phyloP scores from a whole-genome alignment of 441 rosid genomes.

The Adansonia rubrostipa region DNA sequence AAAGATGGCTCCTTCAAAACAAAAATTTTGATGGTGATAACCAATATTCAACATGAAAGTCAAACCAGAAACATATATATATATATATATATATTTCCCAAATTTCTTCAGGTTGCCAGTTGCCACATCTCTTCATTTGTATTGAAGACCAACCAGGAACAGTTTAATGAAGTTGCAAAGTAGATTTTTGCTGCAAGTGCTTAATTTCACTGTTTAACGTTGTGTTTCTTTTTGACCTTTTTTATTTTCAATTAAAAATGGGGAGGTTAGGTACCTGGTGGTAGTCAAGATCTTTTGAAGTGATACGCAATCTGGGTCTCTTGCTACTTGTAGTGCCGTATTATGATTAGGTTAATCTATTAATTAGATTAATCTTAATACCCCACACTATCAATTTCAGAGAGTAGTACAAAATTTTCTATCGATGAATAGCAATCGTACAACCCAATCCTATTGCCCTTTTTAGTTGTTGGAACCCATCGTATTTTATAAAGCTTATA shows the following conservation, averaged over 20 bases:
- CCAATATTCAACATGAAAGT: no score
- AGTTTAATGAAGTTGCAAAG: not conserved
- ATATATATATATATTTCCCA: no score
- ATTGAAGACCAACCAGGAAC: no score
- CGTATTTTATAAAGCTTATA: not conserved
- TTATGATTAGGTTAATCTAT: not conserved
- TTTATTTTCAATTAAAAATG: conserved; percentile 18
- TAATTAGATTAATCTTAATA: not conserved
- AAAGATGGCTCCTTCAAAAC: not conserved
- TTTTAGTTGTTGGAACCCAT: not conserved
- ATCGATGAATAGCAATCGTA: no score
- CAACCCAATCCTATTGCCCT: not conserved
- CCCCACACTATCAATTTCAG: not conserved
- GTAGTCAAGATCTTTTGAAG: conserved; percentile 9
- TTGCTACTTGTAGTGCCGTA: not conserved
- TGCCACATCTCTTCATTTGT: no score
- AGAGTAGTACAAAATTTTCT: no score
- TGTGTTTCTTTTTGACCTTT: not conserved
- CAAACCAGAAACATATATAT: no score
- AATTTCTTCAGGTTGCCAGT: no score
- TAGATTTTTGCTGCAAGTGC: conserved; percentile 2
- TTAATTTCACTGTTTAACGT: conserved; percentile 18
- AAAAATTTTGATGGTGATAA: no score
- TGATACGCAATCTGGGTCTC: conserved; percentile 7
- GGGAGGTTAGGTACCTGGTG: conserved; percentile 20